These are phyloP conservation scores for Fomitopsis betulina DNA, from an alignment of 1,284 basidiomycete species.

Conservation along the genomic window DNA sequence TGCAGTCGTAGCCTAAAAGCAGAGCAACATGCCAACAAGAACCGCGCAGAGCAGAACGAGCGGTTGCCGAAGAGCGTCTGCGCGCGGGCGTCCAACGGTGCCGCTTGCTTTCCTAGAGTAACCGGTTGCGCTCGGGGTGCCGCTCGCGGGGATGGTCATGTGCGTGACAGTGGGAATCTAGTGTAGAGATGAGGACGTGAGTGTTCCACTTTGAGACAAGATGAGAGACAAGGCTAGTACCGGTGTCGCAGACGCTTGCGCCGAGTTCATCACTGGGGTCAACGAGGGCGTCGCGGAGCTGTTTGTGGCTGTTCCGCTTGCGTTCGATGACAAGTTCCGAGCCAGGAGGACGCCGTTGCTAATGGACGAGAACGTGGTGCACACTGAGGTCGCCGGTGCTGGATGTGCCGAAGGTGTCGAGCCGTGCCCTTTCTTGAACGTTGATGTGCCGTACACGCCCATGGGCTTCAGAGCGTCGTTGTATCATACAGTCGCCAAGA, in stretches of 20 bases:
- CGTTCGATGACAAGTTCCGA: background rate
- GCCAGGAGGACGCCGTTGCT: slow-evolving; percentile 31
- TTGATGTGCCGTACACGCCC: slow-evolving; percentile 67
- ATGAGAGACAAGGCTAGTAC: background rate
- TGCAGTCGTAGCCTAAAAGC: background rate
- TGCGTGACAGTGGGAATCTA: background rate
- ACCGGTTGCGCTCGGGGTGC: background rate
- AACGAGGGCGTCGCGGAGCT: background rate
- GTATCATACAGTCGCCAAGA: slow-evolving; percentile 4
- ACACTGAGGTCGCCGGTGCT: slow-evolving; percentile 49
- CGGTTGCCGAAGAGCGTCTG: background rate
- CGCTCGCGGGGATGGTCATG: background rate
- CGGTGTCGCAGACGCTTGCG: background rate
- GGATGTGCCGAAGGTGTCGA: slow-evolving; percentile 58
- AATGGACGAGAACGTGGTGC: slow-evolving; percentile 38
- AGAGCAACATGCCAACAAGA: slow-evolving; percentile 1
- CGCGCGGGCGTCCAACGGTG: background rate
- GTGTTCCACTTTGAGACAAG: background rate
- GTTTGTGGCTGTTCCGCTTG: background rate
- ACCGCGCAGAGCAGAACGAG: background rate
- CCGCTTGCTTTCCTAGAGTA: background rate
- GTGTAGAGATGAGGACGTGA: background rate
- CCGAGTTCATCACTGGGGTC: background rate
- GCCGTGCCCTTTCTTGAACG: slow-evolving; percentile 61
- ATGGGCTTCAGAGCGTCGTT: slow-evolving; percentile 40